Evolutionary conservation across 2,329 filamentous ascomycete genomes (phyloP).

Genomic region (Talaromyces sp.): DNA sequence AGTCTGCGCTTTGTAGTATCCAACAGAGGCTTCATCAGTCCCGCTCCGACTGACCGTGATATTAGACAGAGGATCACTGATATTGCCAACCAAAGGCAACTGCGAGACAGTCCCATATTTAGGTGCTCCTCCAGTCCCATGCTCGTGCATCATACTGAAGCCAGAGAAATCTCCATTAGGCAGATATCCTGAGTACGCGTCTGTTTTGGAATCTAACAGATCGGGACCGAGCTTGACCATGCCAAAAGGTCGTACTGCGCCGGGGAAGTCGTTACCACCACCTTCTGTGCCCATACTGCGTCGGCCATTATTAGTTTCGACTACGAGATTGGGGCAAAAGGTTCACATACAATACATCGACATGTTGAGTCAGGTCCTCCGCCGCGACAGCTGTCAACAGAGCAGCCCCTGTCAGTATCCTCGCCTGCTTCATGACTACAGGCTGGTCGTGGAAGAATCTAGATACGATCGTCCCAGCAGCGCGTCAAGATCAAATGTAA

Average conservation of each 20-base stretch:
- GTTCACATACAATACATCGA: conserved; percentile 33
- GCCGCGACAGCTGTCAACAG: conserved; percentile 16
- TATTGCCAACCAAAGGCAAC: conserved; percentile 56
- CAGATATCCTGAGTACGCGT: conserved; percentile 47
- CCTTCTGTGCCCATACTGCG: conserved; percentile 35
- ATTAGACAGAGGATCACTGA: conserved; percentile 59
- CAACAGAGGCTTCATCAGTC: conserved; percentile 58
- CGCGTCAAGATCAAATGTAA: not conserved
- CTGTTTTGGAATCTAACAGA: conserved; percentile 36
- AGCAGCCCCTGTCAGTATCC: conserved; percentile 16
- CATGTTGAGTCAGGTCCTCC: conserved; percentile 28
- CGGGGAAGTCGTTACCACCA: conserved; percentile 49
- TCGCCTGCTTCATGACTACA: conserved; percentile 11
- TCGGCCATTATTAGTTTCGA: not conserved
- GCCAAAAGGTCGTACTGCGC: conserved; percentile 45
- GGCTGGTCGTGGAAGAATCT: too few relatives aligned
- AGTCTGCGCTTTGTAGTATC: conserved; percentile 63
- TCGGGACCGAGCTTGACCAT: conserved; percentile 50
- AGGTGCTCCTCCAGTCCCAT: conserved; percentile 68
- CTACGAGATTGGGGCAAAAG: not conserved
- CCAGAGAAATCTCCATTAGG: conserved; percentile 57
- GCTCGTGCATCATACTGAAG: conserved; percentile 67
- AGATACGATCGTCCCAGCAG: too few relatives aligned
- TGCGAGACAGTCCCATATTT: conserved; percentile 70
- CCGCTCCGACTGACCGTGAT: conserved; percentile 58